Base-by-base conservation (phyloP, 495 filamentous ascomycete genomes). In the Trichocladium uniseriatum region DNA sequence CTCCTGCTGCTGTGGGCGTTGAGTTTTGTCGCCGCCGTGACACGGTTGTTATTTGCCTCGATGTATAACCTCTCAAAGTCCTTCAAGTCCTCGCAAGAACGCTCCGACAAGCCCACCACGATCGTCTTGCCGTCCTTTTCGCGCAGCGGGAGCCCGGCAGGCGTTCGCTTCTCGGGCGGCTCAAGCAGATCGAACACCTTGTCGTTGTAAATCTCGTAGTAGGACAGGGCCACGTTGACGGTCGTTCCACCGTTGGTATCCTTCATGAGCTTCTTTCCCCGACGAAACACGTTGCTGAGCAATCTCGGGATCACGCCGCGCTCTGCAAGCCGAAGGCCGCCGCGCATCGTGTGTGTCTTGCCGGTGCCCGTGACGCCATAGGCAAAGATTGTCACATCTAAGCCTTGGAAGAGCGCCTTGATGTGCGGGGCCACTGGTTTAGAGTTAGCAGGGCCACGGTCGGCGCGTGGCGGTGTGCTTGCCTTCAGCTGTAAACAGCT, bases 181-280 rank as follows among this genome's bases (percentile, higher is more conserved):
- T 95, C 86, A 50, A 98, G 91, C 22, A 98, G 69, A 63, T 98
- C 92, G 58, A 81, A 95, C 6, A 98, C 90, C 64, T 87, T 89
- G 66, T 92, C 87, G 62, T 96, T 96, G 69, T 98, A 98, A 45
- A 98, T 97, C 59, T 98, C 92, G 69, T 95, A 98, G 69, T 98
- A 98, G 34, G 85, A 91, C 58, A 98, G 79, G 13, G 81, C 75
- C 8, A 95, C 88, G 29, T 78, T 71, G 36, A 94, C 89, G 2
- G 71, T 75, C 0, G 81, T 92, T 35, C 79, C 77, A 2, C 84
- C 89, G 7, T 76, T 74, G 38, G 81, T 80, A 54, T 96, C 90
- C 62, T 92, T 95, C 49, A 83, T 80, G 5, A 95, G 81, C 71
- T 95, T 96, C 58, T 86, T 82, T 35, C 83, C 83, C 31, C 85